Base-by-base conservation (phyloP, 257 asterid species). In the Marsdenia floribunda region DNA sequence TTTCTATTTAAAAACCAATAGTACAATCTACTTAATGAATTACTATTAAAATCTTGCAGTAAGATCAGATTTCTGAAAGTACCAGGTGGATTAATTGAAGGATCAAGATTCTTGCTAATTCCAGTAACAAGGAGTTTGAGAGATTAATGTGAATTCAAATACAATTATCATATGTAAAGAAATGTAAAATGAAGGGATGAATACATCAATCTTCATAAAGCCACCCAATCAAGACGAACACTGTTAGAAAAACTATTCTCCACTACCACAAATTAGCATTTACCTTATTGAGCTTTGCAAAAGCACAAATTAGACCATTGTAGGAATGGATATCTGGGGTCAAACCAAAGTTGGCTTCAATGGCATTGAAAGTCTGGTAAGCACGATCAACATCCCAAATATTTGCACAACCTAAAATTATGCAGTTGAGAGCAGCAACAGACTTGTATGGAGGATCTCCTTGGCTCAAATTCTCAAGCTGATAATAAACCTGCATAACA, bases 341-440 rank as follows among this genome's bases (percentile, higher is more conserved):
- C 82, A 95, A 83, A 57, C 93, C 96, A 78, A 95, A 92, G 70
- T 84, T 73, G 70, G 87, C 21, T 40, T 83, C 90, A 64, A 95
- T 89, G 70, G 97, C 90, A 69, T 59, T 73, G 84, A 95, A 92
- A 26, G 98, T 92, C 86, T 86, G 96, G 86, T 90, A 95, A 60
- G 98, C 97, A 72, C 98, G 99, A 74, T 95, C 98, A 68, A 89
- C 89, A 78, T 95, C 99, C 97, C 98, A 90, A 77, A 87, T 87
- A 82, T 92, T 90, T 74, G 97, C 98, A 83, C 99, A 95, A 22
- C 99, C 99, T 77, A 92, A 89, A 73, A 95, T 84, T 67, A 95
- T 70, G 82, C 99, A 92, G 76, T 92, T 95, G 70, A 92, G 85
- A 59, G 99, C 96, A 74, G 96, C 88, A 77, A 92, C 79, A 80